Base-by-base conservation (phyloP, 805 yeast species). In the Pichia nakasei region DNA sequence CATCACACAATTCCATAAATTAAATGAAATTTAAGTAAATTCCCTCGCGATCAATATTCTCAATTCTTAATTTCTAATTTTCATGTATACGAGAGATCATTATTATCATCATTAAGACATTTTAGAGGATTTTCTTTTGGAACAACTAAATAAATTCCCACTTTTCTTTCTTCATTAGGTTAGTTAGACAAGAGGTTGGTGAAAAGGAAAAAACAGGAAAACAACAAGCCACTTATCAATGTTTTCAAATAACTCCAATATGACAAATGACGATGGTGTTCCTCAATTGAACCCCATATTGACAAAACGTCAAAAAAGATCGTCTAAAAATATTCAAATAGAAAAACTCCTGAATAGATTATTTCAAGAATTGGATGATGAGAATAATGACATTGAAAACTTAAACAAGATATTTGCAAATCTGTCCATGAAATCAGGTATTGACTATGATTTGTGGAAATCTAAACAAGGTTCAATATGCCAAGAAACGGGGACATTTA, bases 281-380 rank as follows among this genome's bases (percentile, higher is more conserved):
- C 41, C 15, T 20, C 47, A 15, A 39, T 33, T 17, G 20, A n/a
- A 4, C 38, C 38, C 32, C 7, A 15, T 27, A 3, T 27, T 27
- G 12, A 5, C 32, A 6, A 27, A 27, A 27, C 32, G 15, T 22
- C 42, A 46, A n/a, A 38, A 41, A 1, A 45, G 51, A 5, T 55
- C 49, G n/a, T 19, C 50, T 7, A 51, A 51, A 13, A 38, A 51
- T 43, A 40, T 29, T 15, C 56, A 52, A 35, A 44, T 56, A 2
- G 55, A 51, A 35, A 48, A 45, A 9, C 38, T 61, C n/a, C 40
- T 61, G 18, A 56, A 60, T 38, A 42, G 59, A 19, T 45, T 61
- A n/a, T 41, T 61, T 9, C 52, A 57, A 9, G 57, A 56, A 11
- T 36, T 62, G 18, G 57, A 54, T 26, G 66, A 59, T 35, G 61